These are phyloP conservation scores for Furculomyces boomerangus DNA, from an alignment of 371 early-diverging fungal genomes.

Conservation along the genomic window DNA sequence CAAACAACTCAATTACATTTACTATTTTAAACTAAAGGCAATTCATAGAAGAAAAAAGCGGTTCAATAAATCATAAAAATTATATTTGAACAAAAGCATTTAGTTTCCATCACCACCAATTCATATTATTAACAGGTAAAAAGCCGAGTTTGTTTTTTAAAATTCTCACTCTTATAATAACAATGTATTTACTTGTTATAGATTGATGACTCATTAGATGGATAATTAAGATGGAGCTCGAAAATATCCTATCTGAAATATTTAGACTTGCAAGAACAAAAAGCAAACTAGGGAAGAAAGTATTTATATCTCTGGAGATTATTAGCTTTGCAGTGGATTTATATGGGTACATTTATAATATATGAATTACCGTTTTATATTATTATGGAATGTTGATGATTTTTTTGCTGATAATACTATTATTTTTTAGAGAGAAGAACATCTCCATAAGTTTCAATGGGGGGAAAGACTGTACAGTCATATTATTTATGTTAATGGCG, in stretches of 20 bases:
- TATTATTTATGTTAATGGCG: conserved; percentile 62
- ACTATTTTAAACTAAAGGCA: too few species aligned
- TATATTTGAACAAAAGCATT: too few species aligned
- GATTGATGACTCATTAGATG: not conserved
- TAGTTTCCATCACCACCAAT: too few species aligned
- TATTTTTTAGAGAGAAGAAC: not conserved
- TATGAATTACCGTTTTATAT: not conserved
- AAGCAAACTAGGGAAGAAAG: not conserved
- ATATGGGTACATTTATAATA: not conserved
- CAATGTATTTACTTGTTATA: too few species aligned
- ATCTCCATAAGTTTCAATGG: conserved; percentile 77
- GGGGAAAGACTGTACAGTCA: conserved; percentile 92
- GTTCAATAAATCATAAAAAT: too few species aligned
- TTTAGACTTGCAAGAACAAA: not conserved
- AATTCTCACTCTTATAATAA: too few species aligned
- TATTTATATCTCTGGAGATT: not conserved
- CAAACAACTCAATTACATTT: too few species aligned
- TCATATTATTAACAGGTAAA: too few species aligned
- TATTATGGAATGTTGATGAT: not conserved
- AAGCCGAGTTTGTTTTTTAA: too few species aligned
- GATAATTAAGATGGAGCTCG: not conserved
- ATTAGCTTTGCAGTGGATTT: not conserved
- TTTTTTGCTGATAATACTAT: not conserved
- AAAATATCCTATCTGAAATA: not conserved
- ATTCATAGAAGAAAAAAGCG: too few species aligned